These are phyloP conservation scores for Aspergillus coremiiformis DNA, from an alignment of 495 filamentous ascomycete species.

Conservation along the genomic window DNA sequence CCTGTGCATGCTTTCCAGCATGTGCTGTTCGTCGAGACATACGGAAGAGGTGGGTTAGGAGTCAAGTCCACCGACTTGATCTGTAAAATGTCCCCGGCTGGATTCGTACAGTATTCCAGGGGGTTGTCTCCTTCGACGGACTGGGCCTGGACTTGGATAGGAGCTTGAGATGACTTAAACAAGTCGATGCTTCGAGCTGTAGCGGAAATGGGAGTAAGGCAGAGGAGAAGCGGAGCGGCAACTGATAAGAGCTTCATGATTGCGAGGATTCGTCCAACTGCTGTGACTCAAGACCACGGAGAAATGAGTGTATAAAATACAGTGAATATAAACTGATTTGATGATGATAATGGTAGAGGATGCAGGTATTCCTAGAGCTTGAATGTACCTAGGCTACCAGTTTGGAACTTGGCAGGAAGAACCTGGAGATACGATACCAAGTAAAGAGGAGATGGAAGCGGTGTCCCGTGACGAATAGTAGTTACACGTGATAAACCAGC, in stretches of 20 bases:
- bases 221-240: conserved; percentile 26
- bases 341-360: too few species aligned
- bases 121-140: conserved; percentile 39
- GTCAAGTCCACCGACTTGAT: conserved; percentile 72
- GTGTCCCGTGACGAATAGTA: conserved; percentile 11
- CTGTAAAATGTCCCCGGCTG: conserved; percentile 53
- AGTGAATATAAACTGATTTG: not conserved
- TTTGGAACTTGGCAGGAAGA: not conserved
- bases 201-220: conserved; percentile 26
- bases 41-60: conserved; percentile 87
- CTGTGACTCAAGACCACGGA: not conserved
- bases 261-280: not conserved
- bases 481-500: conserved; percentile 7
- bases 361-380: too few species aligned
- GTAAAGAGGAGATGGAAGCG: conserved; percentile 7
- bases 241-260: conserved; percentile 44
- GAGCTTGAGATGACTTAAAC: conserved; percentile 22
- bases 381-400: too few species aligned
- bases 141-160: conserved; percentile 16
- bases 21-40: conserved; percentile 35
- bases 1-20: not conserved
- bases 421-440: too few species aligned
- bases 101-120: conserved; percentile 57
- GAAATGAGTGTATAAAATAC: not conserved
- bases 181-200: conserved; percentile 28